Evolutionary conservation across 2,329 filamentous ascomycete species (phyloP), one percentile per base, ranked within the genome.

Genomic region (Epichloe festucae): DNA sequence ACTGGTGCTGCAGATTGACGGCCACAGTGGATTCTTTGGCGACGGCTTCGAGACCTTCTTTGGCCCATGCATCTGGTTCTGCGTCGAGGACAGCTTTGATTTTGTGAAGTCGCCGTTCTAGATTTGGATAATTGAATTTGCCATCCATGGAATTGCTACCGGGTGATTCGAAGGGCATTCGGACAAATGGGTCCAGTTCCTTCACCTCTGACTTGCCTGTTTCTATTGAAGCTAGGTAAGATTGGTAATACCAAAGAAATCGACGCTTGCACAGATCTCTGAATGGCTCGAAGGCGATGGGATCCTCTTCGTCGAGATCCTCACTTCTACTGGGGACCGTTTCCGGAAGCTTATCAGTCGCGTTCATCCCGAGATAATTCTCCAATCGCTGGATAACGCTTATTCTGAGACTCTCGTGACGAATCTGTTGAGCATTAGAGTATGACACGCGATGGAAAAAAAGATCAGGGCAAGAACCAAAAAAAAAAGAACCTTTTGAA

Each of bases 191-290:
- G 39, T 79, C 70, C 3, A 79, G 78, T 54, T 84, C 80, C 54
- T 77, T 76, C 51, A 84, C 78, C 58, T 87, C 80, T 27, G 71
- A 66, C 59, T 74, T 77, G 31, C 83, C 85, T 54, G 81, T 76
- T 39, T 81, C 74, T 49, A 95, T 82, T 1, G 84, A 77, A 3
- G 77, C 72, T 21, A 93, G 72, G 62, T 97, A 97, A 3, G 86
- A 86, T 58, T 94, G 86, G 65, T 87, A 95, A 69, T 97, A 97
- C 93, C 93, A 97, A 14, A 97, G 72, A 63, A 97, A 96, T 1
- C 90, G 82, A 39, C 86, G 82, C 68, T 97, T 97, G 74, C 85
- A 87, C 5, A 95, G 73, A 62, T 97, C 91, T 58, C 82, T 84
- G 70, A 97, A 97, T 0, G 89, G 88, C 58, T 95, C 86, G 65